These are phyloP conservation scores for Mayamaea pseudoterrestris DNA, from an alignment of 108 stramenopile species.

Conservation along the genomic window DNA sequence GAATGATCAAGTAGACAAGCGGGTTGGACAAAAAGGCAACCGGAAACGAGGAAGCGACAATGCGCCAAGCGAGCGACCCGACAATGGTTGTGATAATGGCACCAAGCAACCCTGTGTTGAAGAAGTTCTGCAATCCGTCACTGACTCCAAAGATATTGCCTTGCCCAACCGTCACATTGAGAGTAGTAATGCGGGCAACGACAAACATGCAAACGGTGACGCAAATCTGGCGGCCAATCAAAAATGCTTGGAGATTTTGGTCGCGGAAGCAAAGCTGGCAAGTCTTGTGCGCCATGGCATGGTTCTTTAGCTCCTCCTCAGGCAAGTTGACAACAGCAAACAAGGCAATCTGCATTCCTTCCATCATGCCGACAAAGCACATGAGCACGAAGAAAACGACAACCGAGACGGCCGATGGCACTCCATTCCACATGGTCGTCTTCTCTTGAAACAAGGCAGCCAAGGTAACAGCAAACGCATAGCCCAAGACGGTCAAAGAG, in stretches of 20 bases:
- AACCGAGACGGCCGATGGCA: slow-evolving; percentile 32
- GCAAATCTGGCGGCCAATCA: slow-evolving; percentile 63
- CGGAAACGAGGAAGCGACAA: slow-evolving; percentile 38
- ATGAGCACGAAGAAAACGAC: slow-evolving; percentile 43
- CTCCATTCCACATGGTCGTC: slow-evolving; percentile 48
- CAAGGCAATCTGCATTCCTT: slow-evolving; percentile 73
- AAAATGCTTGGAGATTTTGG: slow-evolving; percentile 46
- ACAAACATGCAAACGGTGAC: slow-evolving; percentile 58
- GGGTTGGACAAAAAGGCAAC: slow-evolving; percentile 41
- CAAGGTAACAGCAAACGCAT: slow-evolving; percentile 46
- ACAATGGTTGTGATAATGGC: slow-evolving; percentile 41
- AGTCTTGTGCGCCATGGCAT: slow-evolving; percentile 34
- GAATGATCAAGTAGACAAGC: slow-evolving; percentile 28
- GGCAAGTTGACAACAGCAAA: slow-evolving; percentile 57
- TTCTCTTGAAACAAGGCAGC: slow-evolving; percentile 39
- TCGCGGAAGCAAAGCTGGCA: slow-evolving; percentile 39
- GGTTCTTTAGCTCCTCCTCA: slow-evolving; percentile 35
- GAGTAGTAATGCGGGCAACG: slow-evolving; percentile 48
- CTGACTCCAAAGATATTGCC: too few species aligned
- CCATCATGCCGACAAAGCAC: slow-evolving; percentile 46
- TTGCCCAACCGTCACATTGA: too few species aligned
- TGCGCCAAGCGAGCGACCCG: slow-evolving; percentile 36
- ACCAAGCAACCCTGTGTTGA: slow-evolving; percentile 41
- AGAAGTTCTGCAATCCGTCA: slow-evolving; percentile 28
- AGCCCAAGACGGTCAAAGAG: slow-evolving; percentile 31